Base-by-base conservation (phyloP, 2,329 filamentous ascomycete genomes). In the Fusarium camptoceras region DNA sequence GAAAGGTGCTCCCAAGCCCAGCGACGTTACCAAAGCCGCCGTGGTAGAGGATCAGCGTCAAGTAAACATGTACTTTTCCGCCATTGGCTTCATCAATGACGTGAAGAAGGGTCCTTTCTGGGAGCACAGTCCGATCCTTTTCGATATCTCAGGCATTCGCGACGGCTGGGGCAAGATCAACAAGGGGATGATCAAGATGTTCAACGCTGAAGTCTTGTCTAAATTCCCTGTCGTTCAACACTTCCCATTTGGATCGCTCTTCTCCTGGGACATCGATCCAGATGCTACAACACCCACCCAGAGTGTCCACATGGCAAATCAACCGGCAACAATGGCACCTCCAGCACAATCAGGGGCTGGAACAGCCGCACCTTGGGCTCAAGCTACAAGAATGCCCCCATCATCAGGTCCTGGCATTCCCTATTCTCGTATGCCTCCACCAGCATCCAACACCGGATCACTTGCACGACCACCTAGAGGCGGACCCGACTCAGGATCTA, bases 161-260 rank as follows among this genome's bases (percentile, higher is more conserved):
- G 91, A 91, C 59, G 93, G 96, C n/a, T 99, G 96, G 96, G 96
- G 92, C 37, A 99, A 99, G 84, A 97, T 99, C 76, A 98, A 99
- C 81, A 94, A 94, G 90, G 96, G 96, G 54, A 98, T 99, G 96
- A 89, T 99, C 76, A 99, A 98, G 81, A 99, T 99, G 96, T 99
- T 95, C 83, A 94, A 97, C 72, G 96, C 93, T 20, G 96, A 99
- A 82, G 96, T 99, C 5, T 85, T 99, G 16, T 93, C 92, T 41
- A 99, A 99, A 80, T 98, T 98, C 77, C 96, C 96, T 5, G 96
- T 99, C 5, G 94, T 99, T n/a, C 96, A 99, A 81, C 96, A 99
- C 80, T 98, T 96, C 72, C 88, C 87, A 5, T 95, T 96, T 72
- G 93, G 93, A 27, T 91, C 90, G 8, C 82, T 96, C n/a, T 94